Evolutionary conservation across 78 protist genomes (phyloP), one percentile per base, ranked within the genome.

Genomic region (Guillardia theta): DNA sequence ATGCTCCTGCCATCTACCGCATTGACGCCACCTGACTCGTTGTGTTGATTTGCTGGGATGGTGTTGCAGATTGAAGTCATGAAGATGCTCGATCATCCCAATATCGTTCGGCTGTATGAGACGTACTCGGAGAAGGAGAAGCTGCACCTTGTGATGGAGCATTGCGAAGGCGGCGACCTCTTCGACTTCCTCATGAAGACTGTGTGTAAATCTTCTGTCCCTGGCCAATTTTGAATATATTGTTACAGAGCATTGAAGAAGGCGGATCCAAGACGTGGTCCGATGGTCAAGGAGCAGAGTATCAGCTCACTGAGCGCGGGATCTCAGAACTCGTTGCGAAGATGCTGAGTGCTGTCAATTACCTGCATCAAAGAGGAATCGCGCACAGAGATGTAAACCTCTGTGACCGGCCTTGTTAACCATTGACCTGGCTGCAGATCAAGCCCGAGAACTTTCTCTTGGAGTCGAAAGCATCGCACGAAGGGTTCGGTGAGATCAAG

Each of bases 131-230:
- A 70, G 45, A 43, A 70, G 36, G 41, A 70, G 46, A 70, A 70
- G 45, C 83, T 70, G 83, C 83, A 70, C 41, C 83, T 70, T 12
- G 83, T 70, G 33, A 70, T 70, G 83, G 83, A 70, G 83, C 83
- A 33, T 43, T 70, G 83, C 83, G 22, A 24, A 22, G 83, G 83
- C 10, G 83, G 83, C 83, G 83, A 70, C 41, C 41, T 70, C 45
- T 33, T 70, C 83, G 83, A 70, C 83, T 70, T 70, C 41, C 45
- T 70, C 45, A 24, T 70, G 45, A 70, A 70, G 83, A 15, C 58
- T 10, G 58, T 10, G 58, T 15, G 58, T 15, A 15, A 15, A 50
- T 50, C 30, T 19, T 50, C 58, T 50, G 58, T 19, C 58, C 30
- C 30, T 10, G 58, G 58, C 30, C 30, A 10, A 15, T 50, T 10